These are phyloP conservation scores for Cystobasidiaceae sp. DNA, from an alignment of 1,284 basidiomycete genomes.

Conservation along the genomic window DNA sequence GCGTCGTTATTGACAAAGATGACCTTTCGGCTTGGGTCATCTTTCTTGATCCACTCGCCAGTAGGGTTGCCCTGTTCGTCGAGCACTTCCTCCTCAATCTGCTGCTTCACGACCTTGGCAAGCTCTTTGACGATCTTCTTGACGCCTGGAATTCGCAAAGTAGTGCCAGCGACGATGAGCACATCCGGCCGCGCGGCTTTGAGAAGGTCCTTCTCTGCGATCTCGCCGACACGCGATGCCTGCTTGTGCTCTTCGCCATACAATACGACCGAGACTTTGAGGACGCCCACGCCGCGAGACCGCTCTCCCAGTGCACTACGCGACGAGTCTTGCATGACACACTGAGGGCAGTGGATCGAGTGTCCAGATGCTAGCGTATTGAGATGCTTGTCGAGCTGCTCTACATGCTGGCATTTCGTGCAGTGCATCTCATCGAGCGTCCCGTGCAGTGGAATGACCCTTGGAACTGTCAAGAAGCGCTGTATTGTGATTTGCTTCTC, in stretches of 20 bases:
- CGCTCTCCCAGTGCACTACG: conserved; percentile 61
- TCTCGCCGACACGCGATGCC: conserved; percentile 76
- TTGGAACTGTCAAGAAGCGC: conserved; percentile 49
- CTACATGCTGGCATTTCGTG: conserved; percentile 67
- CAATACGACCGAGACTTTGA: conserved; percentile 81
- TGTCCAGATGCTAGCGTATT: conserved; percentile 56
- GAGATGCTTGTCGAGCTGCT: conserved; percentile 52
- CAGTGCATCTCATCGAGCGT: conserved; percentile 75
- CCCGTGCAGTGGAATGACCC: conserved; percentile 86
- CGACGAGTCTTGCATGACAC: conserved; percentile 59
- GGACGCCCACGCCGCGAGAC: conserved; percentile 68
- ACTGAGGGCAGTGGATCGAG: conserved; percentile 69
- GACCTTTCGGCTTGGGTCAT: conserved; percentile 46
- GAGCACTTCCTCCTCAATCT: conserved; percentile 40
- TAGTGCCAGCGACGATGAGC: conserved; percentile 84
- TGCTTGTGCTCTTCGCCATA: conserved; percentile 86
- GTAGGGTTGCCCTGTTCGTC: conserved; percentile 20
- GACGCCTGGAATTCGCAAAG: conserved; percentile 81
- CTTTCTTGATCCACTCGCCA: conserved; percentile 17
- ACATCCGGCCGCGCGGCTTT: conserved; percentile 65
- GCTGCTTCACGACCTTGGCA: conserved; percentile 63
- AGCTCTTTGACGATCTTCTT: conserved; percentile 90
- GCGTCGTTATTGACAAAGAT: conserved; percentile 87
- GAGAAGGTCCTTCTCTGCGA: conserved; percentile 68
- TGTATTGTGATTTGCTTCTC: conserved; percentile 8